Conservation (phyloP, 805 yeast species). For the Clavispora vitiphila region DNA sequence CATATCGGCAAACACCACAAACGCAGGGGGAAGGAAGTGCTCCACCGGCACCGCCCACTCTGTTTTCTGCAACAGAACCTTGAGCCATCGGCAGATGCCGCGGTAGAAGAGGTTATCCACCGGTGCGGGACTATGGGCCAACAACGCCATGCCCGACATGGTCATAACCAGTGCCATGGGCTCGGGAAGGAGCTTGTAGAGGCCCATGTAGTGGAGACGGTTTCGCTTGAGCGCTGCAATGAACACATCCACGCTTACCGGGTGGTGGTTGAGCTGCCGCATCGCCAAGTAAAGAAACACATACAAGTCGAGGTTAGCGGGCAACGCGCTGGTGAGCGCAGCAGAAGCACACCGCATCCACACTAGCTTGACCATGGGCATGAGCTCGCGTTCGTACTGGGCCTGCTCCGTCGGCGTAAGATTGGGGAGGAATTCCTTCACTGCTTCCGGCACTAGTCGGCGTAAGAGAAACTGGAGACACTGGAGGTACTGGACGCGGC, state of each 20-base stretch:
- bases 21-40: slow-evolving; percentile 33
- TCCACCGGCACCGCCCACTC: slow-evolving; percentile 13
- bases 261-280: slow-evolving; percentile 40
- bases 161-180: slow-evolving; percentile 34
- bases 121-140: slow-evolving; percentile 41
- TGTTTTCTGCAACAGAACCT: slow-evolving; percentile 1
- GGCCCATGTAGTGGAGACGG: slow-evolving; percentile 46
- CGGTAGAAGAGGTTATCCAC: slow-evolving; percentile 29
- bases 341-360: slow-evolving; percentile 24
- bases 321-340: slow-evolving; percentile 5
- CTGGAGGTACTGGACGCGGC: slow-evolving; percentile 37
- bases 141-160: slow-evolving; percentile 24
- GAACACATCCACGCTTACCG: slow-evolving; percentile 48
- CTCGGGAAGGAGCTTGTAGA: slow-evolving; percentile 37
- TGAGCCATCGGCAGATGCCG: slow-evolving; percentile 11
- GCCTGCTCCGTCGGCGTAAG: slow-evolving; percentile 7
- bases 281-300: slow-evolving; percentile 48
- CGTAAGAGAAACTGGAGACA: slow-evolving; percentile 49
- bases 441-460: slow-evolving; percentile 23
- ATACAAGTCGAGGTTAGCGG: slow-evolving; percentile 25
- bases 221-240: slow-evolving; percentile 37
- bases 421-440: slow-evolving; percentile 6
- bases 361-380: slow-evolving; percentile 21
- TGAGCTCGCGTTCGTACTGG: slow-evolving; percentile 4
- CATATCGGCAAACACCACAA: slow-evolving; percentile 38